Conservation (phyloP, 352 stramenopile species). For the Phytopythium aichiense region DNA sequence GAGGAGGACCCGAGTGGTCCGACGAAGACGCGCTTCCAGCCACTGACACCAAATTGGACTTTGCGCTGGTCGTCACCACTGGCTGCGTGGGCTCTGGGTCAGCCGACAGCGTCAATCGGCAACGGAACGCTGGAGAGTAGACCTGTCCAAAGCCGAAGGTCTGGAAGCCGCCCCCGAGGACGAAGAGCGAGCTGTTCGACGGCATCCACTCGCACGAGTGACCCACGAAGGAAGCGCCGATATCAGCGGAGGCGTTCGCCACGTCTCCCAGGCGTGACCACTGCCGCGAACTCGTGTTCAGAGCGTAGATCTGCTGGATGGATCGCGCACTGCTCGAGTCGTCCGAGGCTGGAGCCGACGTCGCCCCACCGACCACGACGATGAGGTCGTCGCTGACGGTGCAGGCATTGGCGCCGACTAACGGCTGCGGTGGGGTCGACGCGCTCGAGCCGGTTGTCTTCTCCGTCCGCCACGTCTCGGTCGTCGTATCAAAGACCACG, state of each 20-base stretch:
- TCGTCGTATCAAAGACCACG: conserved; percentile 53
- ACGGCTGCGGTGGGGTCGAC: conserved; percentile 21
- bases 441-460: conserved; percentile 28
- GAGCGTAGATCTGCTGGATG: conserved; percentile 48
- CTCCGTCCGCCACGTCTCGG: conserved; percentile 31
- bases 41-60: not conserved
- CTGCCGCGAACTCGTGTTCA: conserved; percentile 38
- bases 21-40: not conserved
- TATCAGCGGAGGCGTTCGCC: conserved; percentile 15
- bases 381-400: conserved; percentile 52
- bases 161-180: conserved; percentile 77
- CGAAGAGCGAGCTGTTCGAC: conserved; percentile 30
- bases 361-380: conserved; percentile 58
- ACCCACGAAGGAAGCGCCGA: conserved; percentile 47
- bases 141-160: conserved; percentile 83
- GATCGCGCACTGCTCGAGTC: conserved; percentile 18
- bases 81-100: not conserved
- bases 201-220: conserved; percentile 52
- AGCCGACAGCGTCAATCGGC: conserved; percentile 31
- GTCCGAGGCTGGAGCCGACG: conserved; percentile 27
- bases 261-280: conserved; percentile 55
- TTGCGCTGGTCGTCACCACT: not conserved
- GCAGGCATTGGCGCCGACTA: conserved; percentile 47
- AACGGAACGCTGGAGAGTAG: conserved; percentile 65
- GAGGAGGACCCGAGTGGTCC: not conserved